Conservation (phyloP, 352 stramenopile genomes). For the Globisporangium irregulare region DNA sequence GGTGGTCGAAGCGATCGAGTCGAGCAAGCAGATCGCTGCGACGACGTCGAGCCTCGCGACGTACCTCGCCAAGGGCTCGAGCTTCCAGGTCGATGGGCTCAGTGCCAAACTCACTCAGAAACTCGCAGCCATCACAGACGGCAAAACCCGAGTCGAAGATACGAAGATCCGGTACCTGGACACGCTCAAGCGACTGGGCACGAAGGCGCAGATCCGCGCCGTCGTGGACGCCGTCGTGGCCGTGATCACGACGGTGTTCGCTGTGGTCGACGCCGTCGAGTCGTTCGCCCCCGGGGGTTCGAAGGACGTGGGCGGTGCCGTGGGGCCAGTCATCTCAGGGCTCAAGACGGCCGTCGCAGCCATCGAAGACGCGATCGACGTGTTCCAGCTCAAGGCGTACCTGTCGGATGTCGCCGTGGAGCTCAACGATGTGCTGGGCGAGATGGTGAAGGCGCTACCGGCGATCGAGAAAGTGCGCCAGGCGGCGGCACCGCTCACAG, state of each 20-base stretch:
- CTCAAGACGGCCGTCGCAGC: not conserved
- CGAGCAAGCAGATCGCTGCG: not conserved
- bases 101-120: not conserved
- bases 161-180: not conserved
- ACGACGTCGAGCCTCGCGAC: not conserved
- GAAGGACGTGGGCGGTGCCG: not conserved
- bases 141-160: not conserved
- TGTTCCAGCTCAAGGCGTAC: constrained; percentile 5
- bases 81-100: not conserved
- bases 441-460: constrained; percentile 1
- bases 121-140: not conserved
- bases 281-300: not conserved
- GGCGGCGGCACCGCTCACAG: not conserved
- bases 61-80: constrained; percentile 1
- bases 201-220: constrained; percentile 5
- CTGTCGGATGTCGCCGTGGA: not conserved
- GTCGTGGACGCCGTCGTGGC: constrained; percentile 3
- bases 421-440: not conserved
- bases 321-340: not conserved
- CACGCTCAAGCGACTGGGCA: constrained; percentile 5
- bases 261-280: not conserved
- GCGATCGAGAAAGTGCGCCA: constrained; percentile 3
- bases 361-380: not conserved
- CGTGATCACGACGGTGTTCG: not conserved
- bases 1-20: not conserved